Evolutionary conservation across 495 filamentous ascomycete species (phyloP).

Genomic region (Trichocladium antarcticum): DNA sequence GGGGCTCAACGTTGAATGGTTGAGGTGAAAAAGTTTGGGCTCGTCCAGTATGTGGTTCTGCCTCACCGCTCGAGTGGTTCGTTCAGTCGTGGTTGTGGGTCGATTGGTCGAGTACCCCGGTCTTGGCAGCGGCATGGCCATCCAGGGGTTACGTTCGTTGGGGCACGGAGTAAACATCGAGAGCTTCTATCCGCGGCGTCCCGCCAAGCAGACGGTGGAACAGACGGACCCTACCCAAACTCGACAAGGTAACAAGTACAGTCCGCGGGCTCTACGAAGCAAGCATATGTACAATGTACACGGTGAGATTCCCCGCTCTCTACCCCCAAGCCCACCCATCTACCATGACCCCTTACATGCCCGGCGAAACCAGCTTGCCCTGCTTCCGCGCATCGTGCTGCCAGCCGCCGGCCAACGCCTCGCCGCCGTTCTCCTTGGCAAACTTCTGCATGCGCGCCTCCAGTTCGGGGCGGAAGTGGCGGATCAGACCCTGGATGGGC

Average conservation of each 20-base stretch:
- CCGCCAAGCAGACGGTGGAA: too few relatives aligned
- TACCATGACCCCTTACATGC: conserved; percentile 45
- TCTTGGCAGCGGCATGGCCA: too few relatives aligned
- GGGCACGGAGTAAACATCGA: too few relatives aligned
- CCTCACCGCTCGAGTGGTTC: too few relatives aligned
- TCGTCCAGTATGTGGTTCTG: too few relatives aligned
- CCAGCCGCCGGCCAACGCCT: conserved; percentile 81
- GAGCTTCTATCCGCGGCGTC: too few relatives aligned
- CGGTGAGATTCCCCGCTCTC: not conserved
- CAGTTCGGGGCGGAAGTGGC: conserved; percentile 92
- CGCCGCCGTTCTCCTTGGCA: conserved; percentile 53
- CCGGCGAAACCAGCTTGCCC: conserved; percentile 78
- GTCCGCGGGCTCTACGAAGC: not conserved
- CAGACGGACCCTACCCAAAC: too few relatives aligned
- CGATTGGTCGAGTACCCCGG: too few relatives aligned
- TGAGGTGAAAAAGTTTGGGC: too few relatives aligned
- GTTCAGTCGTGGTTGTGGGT: too few relatives aligned
- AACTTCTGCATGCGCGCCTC: conserved; percentile 77
- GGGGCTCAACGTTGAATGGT: too few relatives aligned
- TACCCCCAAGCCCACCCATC: not conserved
- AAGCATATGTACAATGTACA: not conserved
- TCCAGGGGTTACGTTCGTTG: too few relatives aligned
- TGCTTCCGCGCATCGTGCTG: conserved; percentile 58
- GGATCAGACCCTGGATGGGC: conserved; percentile 95
- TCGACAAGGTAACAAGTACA: not conserved